Percentiles rank a stretch among this genome's conserved stretches.
Conservation (phyloP, 139 green algal species). For the Chlorella sp. region DNA sequence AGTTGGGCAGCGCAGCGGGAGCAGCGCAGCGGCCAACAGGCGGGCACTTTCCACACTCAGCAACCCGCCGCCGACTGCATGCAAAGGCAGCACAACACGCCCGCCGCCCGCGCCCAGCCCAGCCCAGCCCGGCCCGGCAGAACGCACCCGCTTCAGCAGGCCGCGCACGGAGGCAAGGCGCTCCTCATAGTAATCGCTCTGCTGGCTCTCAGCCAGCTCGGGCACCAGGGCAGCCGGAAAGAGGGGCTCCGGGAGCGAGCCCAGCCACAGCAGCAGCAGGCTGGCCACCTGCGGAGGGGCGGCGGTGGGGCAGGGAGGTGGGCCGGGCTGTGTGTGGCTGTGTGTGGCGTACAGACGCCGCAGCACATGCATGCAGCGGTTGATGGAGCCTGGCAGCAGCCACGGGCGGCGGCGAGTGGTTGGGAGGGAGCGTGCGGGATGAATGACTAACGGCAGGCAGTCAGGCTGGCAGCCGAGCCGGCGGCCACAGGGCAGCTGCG, state of each 20-base stretch:
- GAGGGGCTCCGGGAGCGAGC: constrained; percentile 34
- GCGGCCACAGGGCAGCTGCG: not conserved
- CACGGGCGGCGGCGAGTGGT: not conserved
- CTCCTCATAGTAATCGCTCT: not conserved
- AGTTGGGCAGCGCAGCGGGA: no score
- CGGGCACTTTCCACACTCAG: no score
- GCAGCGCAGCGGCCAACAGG: no score
- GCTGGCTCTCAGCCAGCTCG: constrained; percentile 25
- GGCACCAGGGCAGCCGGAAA: constrained; percentile 29
- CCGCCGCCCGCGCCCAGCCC: no score
- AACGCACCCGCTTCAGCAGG: constrained; percentile 34
- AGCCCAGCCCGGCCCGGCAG: no score
- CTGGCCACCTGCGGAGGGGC: constrained; percentile 32
- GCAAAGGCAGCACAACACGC: no score
- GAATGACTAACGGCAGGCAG: no score
- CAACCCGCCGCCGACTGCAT: no score
- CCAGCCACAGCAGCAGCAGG: constrained; percentile 50
- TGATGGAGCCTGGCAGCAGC: not conserved
- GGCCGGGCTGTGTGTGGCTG: not conserved
- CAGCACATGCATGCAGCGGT: not conserved
- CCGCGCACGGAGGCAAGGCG: constrained; percentile 25
- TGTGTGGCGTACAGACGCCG: no score
- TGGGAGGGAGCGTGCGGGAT: not conserved
- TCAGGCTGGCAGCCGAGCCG: no score
- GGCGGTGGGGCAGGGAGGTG: not conserved